A percentile compares a stretch with the other conserved stretches of the same genome.
Conservation (phyloP, 768 basidiomycete species). For the Chiua virens region DNA sequence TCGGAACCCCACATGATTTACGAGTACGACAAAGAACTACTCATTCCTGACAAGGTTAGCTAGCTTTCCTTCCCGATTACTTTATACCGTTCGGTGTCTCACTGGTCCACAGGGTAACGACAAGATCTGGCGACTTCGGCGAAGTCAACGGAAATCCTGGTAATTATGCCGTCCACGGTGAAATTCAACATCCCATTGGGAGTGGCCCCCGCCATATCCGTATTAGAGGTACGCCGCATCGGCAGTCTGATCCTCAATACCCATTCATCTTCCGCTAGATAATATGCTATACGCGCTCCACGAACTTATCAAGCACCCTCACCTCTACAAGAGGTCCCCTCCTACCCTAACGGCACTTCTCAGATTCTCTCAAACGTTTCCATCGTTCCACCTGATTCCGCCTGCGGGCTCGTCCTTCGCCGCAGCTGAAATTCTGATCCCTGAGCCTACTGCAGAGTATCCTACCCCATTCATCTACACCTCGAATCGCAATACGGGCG, state of each 20-base stretch:
- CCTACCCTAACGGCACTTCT: conserved; percentile 48
- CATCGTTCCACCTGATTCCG: conserved; percentile 45
- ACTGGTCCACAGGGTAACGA: conserved; percentile 52
- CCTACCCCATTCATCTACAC: conserved; percentile 58
- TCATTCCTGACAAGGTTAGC: conserved; percentile 65
- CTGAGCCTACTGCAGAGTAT: conserved; percentile 45
- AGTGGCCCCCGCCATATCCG: conserved; percentile 61
- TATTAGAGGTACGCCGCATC: conserved; percentile 30
- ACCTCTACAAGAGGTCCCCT: conserved; percentile 51
- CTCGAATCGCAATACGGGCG: conserved; percentile 64
- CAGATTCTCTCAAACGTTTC: conserved; percentile 51
- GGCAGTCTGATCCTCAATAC: background rate
- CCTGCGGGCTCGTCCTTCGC: conserved; percentile 42
- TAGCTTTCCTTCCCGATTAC: background rate
- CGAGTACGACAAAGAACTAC: conserved; percentile 53
- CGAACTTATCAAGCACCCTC: conserved; percentile 57
- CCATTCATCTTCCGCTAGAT: conserved; percentile 33
- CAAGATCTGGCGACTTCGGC: conserved; percentile 65
- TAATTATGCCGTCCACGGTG: conserved; percentile 55
- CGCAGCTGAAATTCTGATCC: conserved; percentile 65
- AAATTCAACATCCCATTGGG: conserved; percentile 59
- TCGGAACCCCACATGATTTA: conserved; percentile 71
- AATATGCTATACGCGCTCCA: conserved; percentile 53
- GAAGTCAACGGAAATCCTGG: conserved; percentile 40
- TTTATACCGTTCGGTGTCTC: background rate